phyloP scores from a whole-genome alignment of 1,284 basidiomycete species.

The Malassezia dermatis region DNA sequence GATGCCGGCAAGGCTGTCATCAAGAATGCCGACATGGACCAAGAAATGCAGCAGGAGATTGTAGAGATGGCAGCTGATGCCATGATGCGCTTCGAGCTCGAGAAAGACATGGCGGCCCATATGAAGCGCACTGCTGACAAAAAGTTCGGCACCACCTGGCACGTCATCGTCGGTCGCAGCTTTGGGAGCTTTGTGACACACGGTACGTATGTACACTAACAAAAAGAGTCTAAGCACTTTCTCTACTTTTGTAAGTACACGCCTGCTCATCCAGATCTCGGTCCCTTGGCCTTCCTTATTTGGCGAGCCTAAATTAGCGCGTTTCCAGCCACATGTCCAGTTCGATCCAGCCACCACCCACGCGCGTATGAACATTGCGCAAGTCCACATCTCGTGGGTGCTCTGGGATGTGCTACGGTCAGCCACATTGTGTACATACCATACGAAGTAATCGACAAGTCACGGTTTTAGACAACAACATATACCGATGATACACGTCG shows the following conservation, averaged over 20 bases:
- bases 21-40: conserved; percentile 92
- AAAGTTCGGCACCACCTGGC: conserved; percentile 85
- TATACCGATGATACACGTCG: conserved; percentile 69
- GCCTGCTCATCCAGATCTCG: conserved; percentile 29
- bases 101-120: conserved; percentile 90
- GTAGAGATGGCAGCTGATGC: conserved; percentile 76
- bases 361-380: conserved; percentile 31
- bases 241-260: conserved; percentile 46
- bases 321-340: conserved; percentile 60
- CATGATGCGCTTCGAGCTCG: conserved; percentile 79
- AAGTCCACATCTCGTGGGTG: conserved; percentile 6
- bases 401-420: conserved; percentile 39
- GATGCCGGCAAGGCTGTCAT: conserved; percentile 59
- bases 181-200: conserved; percentile 87
- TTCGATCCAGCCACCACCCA: conserved; percentile 65
- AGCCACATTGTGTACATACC: conserved; percentile 44
- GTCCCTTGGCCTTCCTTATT: conserved; percentile 42
- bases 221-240: conserved; percentile 42
- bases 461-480: conserved; percentile 59
- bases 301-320: conserved; percentile 34
- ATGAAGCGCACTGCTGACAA: conserved; percentile 96
- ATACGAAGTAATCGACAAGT: conserved; percentile 65
- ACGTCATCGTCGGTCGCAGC: conserved; percentile 92
- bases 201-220: conserved; percentile 55
- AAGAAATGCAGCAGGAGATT: conserved; percentile 87